A percentile compares a stretch with the other conserved stretches of the same genome.
phyloP scores from a whole-genome alignment of 2,329 filamentous ascomycete genomes.

The Alternaria postmessia region DNA sequence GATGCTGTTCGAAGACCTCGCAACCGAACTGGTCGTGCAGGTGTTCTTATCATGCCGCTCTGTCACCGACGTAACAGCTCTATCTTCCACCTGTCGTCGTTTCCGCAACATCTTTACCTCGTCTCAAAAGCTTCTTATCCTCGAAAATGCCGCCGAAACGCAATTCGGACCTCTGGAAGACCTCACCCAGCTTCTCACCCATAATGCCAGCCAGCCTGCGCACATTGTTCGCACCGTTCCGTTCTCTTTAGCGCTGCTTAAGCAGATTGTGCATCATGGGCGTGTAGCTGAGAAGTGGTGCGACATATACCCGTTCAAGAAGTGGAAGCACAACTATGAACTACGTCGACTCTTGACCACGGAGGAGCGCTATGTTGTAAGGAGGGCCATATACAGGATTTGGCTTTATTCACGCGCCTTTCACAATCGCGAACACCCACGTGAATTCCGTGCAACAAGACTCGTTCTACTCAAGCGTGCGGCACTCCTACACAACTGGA shows the following conservation, averaged over 20 bases:
- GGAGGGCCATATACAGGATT: constrained; percentile 66
- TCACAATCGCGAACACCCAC: constrained; percentile 61
- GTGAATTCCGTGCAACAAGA: constrained; percentile 58
- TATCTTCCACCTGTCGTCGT: constrained; percentile 64
- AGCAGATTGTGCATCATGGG: constrained; percentile 64
- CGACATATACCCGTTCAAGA: constrained; percentile 69
- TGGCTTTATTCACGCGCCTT: constrained; percentile 69
- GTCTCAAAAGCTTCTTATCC: constrained; percentile 63
- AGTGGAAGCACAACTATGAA: constrained; percentile 67
- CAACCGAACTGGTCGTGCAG: constrained; percentile 66
- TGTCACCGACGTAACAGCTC: constrained; percentile 62
- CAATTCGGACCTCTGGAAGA: constrained; percentile 68
- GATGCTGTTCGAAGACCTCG: constrained; percentile 64
- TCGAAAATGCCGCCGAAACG: constrained; percentile 61
- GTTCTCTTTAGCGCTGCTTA: constrained; percentile 63
- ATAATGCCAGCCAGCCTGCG: constrained; percentile 66
- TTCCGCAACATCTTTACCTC: constrained; percentile 62
- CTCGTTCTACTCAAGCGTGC: constrained; percentile 61
- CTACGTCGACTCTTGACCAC: constrained; percentile 61
- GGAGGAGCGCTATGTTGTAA: constrained; percentile 60
- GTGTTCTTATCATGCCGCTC: constrained; percentile 63
- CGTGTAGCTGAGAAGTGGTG: constrained; percentile 65
- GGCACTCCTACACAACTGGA: constrained; percentile 67
- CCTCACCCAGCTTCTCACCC: constrained; percentile 66
- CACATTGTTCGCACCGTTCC: constrained; percentile 62